These are phyloP conservation scores for Colletotrichum truncatum DNA, from an alignment of 2,329 filamentous ascomycete genomes.

Conservation along the genomic window DNA sequence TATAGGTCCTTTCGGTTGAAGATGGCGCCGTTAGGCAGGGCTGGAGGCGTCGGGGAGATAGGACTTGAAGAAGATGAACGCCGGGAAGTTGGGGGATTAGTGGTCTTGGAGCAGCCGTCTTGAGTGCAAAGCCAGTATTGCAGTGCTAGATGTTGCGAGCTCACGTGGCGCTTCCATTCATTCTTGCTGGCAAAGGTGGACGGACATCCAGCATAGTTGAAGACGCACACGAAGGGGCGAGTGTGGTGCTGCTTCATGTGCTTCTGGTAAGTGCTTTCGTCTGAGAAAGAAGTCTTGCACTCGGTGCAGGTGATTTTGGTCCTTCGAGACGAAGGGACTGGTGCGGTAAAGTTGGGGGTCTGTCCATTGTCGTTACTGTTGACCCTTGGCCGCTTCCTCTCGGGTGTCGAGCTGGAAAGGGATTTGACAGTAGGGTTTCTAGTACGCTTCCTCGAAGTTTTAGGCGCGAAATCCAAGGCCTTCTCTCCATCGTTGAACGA, in stretches of 20 bases:
- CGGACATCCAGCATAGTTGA: constrained; percentile 78
- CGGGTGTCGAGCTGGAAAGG: neutral
- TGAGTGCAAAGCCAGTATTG: constrained; percentile 80
- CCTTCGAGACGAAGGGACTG: constrained; percentile 8
- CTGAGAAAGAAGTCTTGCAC: constrained; percentile 54
- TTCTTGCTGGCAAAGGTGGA: constrained; percentile 84
- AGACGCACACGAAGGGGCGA: constrained; percentile 78
- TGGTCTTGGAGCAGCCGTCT: constrained; percentile 58
- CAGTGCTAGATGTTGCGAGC: constrained; percentile 80
- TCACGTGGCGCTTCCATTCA: constrained; percentile 93
- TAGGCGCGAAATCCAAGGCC: constrained; percentile 24
- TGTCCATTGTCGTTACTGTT: neutral
- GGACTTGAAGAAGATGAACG: constrained; percentile 10
- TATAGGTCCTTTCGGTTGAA: constrained; percentile 96
- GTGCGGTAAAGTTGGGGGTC: neutral
- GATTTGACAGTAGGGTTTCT: constrained; percentile 8
- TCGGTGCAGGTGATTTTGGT: constrained; percentile 42
- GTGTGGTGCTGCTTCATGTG: constrained; percentile 64
- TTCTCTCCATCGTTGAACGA: constrained; percentile 5
- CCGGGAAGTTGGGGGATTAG: constrained; percentile 32
- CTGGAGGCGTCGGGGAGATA: constrained; percentile 13
- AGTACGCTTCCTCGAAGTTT: constrained; percentile 21
- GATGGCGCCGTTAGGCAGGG: constrained; percentile 63
- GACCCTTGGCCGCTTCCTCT: constrained; percentile 17
- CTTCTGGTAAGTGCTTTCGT: constrained; percentile 53